Conservation (phyloP, 148 eudicot species). For the Amaranthus hypochondriacus region DNA sequence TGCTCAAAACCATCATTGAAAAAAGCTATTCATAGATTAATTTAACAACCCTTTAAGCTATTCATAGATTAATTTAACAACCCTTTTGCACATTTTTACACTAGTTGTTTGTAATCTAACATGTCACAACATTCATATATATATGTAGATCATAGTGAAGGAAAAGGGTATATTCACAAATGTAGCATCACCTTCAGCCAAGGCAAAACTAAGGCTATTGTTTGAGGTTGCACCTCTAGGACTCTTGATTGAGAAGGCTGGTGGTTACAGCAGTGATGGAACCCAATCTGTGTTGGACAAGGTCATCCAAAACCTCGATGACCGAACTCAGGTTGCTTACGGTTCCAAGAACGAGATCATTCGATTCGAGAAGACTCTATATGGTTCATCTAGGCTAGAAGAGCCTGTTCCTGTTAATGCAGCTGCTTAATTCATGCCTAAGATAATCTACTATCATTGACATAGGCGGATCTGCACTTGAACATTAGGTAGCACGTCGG, state of each 20-base stretch:
- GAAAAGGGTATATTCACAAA: constrained; percentile 97
- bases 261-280: constrained; percentile 92
- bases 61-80: neutral
- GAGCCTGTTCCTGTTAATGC: constrained; percentile 84
- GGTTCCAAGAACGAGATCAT: constrained; percentile 95
- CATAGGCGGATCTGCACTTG: no score
- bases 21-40: neutral
- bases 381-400: constrained; percentile 89
- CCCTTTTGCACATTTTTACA: neutral
- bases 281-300: constrained; percentile 79
- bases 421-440: constrained; percentile 37
- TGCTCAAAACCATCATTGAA: no score
- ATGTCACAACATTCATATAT: neutral
- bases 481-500: no score
- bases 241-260: constrained; percentile 86
- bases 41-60: neutral
- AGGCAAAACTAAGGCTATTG: constrained; percentile 87
- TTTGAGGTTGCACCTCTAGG: constrained; percentile 98
- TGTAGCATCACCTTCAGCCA: constrained; percentile 78
- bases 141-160: constrained; percentile 83
- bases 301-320: constrained; percentile 65
- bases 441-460: neutral
- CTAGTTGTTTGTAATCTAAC: neutral
- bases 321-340: constrained; percentile 95
- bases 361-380: constrained; percentile 83